These are phyloP conservation scores for Luffa acutangula DNA, from an alignment of 306 rosid genomes.

Conservation along the genomic window DNA sequence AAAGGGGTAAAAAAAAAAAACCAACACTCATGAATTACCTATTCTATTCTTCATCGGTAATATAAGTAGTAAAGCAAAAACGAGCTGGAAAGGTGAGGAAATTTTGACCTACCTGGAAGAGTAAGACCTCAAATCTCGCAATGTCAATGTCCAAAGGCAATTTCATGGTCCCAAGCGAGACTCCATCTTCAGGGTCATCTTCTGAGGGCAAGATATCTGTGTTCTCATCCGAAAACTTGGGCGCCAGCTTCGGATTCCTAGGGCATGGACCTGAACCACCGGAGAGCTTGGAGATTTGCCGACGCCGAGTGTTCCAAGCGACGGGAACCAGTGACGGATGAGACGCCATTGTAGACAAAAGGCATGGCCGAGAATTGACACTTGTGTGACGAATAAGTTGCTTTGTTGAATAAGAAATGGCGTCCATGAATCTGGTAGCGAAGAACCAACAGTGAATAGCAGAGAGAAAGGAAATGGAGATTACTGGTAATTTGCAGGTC, in stretches of 20 bases:
- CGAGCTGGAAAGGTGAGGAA: neutral
- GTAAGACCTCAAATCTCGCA: constrained; percentile 52
- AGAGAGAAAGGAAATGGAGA: neutral
- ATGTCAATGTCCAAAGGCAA: constrained; percentile 50
- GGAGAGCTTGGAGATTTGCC: constrained; percentile 13
- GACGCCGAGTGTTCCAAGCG: neutral
- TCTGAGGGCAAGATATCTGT: constrained; percentile 15
- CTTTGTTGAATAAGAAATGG: constrained; percentile 37
- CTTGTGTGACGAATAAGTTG: constrained; percentile 15
- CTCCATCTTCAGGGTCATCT: constrained; percentile 45
- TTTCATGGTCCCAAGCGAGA: constrained; percentile 78
- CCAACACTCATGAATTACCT: neutral
- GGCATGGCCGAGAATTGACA: constrained; percentile 13
- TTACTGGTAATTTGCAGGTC: neutral
- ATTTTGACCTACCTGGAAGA: constrained; percentile 47
- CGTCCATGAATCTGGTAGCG: neutral
- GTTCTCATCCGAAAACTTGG: constrained; percentile 34
- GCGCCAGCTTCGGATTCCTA: neutral
- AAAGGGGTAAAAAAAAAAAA: neutral
- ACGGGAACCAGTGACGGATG: constrained; percentile 10
- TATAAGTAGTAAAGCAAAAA: neutral
- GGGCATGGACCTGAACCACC: constrained; percentile 4
- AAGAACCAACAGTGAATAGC: neutral
- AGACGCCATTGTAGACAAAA: constrained; percentile 14
- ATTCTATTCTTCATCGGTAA: neutral